These are phyloP conservation scores for Trametes sanguinea DNA, from an alignment of 768 basidiomycete species.

Conservation along the genomic window DNA sequence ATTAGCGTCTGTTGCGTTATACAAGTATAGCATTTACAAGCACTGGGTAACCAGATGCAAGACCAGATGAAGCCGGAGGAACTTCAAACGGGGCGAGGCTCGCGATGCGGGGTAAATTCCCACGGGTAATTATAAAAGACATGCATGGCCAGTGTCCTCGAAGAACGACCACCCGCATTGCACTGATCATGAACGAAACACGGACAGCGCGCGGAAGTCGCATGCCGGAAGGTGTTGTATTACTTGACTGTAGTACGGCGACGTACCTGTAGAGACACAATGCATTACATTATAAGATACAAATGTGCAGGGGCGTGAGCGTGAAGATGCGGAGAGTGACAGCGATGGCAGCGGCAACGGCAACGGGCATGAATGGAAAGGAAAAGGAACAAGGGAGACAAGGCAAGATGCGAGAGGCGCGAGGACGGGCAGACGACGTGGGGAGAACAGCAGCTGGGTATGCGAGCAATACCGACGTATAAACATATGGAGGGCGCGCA, in stretches of 20 bases:
- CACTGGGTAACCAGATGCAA: no score
- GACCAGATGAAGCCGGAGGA: no score
- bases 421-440: background rate
- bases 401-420: background rate
- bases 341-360: slow-evolving; percentile 16
- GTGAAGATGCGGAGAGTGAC: slow-evolving; percentile 14
- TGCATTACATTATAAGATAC: slow-evolving; percentile 34
- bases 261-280: background rate
- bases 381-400: slow-evolving; percentile 6
- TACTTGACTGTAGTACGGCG: slow-evolving; percentile 24
- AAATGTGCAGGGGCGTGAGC: slow-evolving; percentile 27
- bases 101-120: no score
- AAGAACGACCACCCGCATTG: no score
- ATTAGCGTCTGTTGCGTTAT: no score
- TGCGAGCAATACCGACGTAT: slow-evolving; percentile 21
- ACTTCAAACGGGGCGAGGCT: slow-evolving; percentile 2
- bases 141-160: no score
- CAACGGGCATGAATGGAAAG: background rate
- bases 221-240: slow-evolving; percentile 7
- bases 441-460: slow-evolving; percentile 24
- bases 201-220: background rate
- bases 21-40: no score
- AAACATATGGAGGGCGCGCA: slow-evolving; percentile 24
- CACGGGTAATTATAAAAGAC: no score
- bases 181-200: no score